Evolutionary conservation across 2,329 filamentous ascomycete genomes (phyloP).

Genomic region (Fusarium mundagurra): DNA sequence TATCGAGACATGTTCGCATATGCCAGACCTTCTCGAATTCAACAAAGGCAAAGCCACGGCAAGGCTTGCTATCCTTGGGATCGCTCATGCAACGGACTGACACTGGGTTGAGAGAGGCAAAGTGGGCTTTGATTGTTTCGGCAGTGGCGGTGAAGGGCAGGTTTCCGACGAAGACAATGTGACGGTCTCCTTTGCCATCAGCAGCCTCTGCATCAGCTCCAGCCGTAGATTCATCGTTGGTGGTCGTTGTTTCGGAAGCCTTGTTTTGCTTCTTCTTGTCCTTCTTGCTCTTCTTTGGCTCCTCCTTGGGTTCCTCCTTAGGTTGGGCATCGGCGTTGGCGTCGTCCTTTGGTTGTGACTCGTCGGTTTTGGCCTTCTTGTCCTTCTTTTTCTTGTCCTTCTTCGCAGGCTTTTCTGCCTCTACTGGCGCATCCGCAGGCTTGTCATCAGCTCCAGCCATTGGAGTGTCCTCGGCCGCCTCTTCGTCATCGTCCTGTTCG

Average conservation of each 20-base stretch:
- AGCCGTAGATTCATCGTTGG: constrained; percentile 12
- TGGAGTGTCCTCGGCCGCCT: constrained; percentile 34
- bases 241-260: constrained; percentile 21
- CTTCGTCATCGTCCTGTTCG: constrained; percentile 44
- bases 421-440: constrained; percentile 27
- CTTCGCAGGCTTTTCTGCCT: constrained; percentile 38
- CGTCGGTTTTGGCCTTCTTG: constrained; percentile 42
- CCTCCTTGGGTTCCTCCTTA: constrained; percentile 46
- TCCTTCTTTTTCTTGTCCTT: constrained; percentile 44
- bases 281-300: constrained; percentile 48
- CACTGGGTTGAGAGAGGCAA: constrained; percentile 69
- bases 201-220: constrained; percentile 20
- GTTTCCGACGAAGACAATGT: constrained; percentile 69
- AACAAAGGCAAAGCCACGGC: constrained; percentile 84
- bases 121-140: constrained; percentile 76
- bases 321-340: constrained; percentile 31
- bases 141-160: constrained; percentile 85
- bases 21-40: constrained; percentile 88
- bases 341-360: constrained; percentile 19
- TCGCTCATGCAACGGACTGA: constrained; percentile 75
- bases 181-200: constrained; percentile 42
- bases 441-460: constrained; percentile 40
- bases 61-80: constrained; percentile 67
- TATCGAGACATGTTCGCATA: constrained; percentile 92
- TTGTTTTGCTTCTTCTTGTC: constrained; percentile 45